Percentiles rank a stretch among this genome's conserved stretches.
Evolutionary conservation across 163 green algal species (phyloP).

Genomic region (Scenedesmus sp.): DNA sequence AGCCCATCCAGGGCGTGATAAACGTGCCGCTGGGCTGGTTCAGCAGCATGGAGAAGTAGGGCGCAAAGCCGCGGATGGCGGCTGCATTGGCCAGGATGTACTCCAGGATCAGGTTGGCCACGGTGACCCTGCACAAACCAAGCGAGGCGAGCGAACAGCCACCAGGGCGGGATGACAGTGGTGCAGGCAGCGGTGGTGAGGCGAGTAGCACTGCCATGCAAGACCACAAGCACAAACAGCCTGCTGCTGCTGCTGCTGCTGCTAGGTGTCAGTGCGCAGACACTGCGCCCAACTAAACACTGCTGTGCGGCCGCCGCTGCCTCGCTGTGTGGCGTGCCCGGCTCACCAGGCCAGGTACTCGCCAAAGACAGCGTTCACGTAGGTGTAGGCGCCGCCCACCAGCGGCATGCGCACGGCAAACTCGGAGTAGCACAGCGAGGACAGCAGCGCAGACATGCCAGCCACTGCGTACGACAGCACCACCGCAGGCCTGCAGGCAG

Average conservation of each 20-base stretch:
- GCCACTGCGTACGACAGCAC: conserved; percentile 43
- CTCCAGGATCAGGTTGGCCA: conserved; percentile 79
- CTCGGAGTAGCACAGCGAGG: conserved; percentile 81
- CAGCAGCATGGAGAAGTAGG: conserved; percentile 20
- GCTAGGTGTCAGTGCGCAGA: background rate
- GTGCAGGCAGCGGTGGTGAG: background rate
- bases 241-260: conserved; percentile 9
- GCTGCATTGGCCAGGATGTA: conserved; percentile 81
- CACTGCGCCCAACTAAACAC: background rate
- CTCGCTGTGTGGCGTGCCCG: background rate
- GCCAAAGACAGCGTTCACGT: conserved; percentile 39
- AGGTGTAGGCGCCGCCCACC: conserved; percentile 75
- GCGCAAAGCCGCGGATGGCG: conserved; percentile 77
- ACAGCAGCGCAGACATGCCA: conserved; percentile 74
- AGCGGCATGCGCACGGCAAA: conserved; percentile 79
- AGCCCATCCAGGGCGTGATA: background rate
- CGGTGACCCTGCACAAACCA: conserved; percentile 59
- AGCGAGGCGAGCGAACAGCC: background rate
- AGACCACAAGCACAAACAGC: too few relatives aligned
- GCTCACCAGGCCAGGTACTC: conserved; percentile 41
- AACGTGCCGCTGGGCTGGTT: background rate
- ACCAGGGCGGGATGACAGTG: background rate
- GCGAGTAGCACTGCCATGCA: background rate
- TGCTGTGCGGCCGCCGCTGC: background rate
- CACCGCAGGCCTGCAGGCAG: conserved; percentile 45